phyloP scores from a whole-genome alignment of 2,329 filamentous ascomycete species.

The Fusarium mangiferae region DNA sequence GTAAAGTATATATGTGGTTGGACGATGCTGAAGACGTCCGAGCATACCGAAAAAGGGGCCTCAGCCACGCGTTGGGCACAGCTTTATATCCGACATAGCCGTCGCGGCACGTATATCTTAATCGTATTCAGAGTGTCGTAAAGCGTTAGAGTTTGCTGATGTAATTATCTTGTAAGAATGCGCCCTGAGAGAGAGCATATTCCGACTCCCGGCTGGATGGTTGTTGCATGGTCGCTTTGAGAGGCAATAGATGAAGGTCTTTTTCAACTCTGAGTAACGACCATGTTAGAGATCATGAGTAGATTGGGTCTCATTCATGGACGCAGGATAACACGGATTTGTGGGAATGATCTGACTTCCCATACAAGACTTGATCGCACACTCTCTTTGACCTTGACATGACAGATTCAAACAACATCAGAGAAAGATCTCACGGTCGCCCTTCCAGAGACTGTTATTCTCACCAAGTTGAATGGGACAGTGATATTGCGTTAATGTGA shows the following conservation, averaged over 20 bases:
- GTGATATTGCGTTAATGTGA: not conserved
- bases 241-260: not conserved
- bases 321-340: not conserved
- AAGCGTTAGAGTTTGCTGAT: not conserved
- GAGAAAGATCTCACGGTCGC: not conserved
- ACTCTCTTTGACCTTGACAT: not conserved
- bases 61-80: not conserved
- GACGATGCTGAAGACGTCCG: not conserved
- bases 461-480: not conserved
- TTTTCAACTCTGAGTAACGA: not conserved
- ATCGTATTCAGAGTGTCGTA: not conserved
- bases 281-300: not conserved
- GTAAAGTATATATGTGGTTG: not conserved
- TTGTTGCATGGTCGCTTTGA: not conserved
- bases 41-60: slow-evolving; percentile 1
- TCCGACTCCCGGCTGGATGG: not conserved
- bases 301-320: not conserved
- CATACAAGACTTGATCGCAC: not conserved
- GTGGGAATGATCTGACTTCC: not conserved
- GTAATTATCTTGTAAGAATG: not conserved
- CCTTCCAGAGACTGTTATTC: not conserved
- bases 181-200: not conserved
- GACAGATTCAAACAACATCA: not conserved
- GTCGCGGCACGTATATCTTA: not conserved
- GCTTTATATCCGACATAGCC: not conserved